Conservation (phyloP, 2,329 filamentous ascomycete species). For the Ophiostoma angusticollis region DNA sequence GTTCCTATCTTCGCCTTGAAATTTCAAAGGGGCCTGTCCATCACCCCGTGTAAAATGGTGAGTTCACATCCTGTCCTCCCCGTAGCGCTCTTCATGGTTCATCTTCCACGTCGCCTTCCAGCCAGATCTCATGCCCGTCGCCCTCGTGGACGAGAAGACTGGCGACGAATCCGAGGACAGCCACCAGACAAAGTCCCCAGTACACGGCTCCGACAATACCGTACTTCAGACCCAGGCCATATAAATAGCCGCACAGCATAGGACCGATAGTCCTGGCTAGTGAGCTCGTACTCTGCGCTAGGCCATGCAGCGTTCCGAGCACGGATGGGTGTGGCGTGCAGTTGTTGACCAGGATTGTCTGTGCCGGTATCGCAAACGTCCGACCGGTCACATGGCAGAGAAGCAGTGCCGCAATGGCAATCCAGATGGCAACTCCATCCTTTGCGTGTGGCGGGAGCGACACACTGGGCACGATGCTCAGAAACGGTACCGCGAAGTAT, state of each 20-base stretch:
- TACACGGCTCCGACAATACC: slow-evolving; percentile 47
- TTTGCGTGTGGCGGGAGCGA: slow-evolving; percentile 37
- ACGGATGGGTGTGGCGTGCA: slow-evolving; percentile 44
- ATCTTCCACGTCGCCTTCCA: slow-evolving; percentile 46
- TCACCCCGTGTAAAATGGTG: not conserved
- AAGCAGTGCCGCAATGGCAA: slow-evolving; percentile 48
- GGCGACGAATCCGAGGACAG: slow-evolving; percentile 33
- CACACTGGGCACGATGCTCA: slow-evolving; percentile 51
- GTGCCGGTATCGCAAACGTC: slow-evolving; percentile 52
- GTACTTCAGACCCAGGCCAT: slow-evolving; percentile 42
- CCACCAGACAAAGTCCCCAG: slow-evolving; percentile 41
- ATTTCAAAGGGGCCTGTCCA: not conserved
- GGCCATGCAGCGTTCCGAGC: slow-evolving; percentile 43
- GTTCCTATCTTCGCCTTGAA: too few species aligned
- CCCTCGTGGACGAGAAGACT: slow-evolving; percentile 45
- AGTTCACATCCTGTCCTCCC: not conserved
- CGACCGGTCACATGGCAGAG: slow-evolving; percentile 57
- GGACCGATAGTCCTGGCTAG: slow-evolving; percentile 48
- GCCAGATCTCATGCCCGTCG: slow-evolving; percentile 50
- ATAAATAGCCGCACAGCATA: slow-evolving; percentile 45
- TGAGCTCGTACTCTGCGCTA: slow-evolving; percentile 46
- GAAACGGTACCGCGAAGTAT: slow-evolving; percentile 57
- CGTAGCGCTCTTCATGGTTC: slow-evolving; percentile 15
- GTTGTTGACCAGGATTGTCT: slow-evolving; percentile 48
- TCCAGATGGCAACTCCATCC: slow-evolving; percentile 48